Percentiles rank a stretch among this genome's conserved stretches.
These are phyloP conservation scores for Tolypocladium album DNA, from an alignment of 2,329 filamentous ascomycete genomes.

Conservation along the genomic window DNA sequence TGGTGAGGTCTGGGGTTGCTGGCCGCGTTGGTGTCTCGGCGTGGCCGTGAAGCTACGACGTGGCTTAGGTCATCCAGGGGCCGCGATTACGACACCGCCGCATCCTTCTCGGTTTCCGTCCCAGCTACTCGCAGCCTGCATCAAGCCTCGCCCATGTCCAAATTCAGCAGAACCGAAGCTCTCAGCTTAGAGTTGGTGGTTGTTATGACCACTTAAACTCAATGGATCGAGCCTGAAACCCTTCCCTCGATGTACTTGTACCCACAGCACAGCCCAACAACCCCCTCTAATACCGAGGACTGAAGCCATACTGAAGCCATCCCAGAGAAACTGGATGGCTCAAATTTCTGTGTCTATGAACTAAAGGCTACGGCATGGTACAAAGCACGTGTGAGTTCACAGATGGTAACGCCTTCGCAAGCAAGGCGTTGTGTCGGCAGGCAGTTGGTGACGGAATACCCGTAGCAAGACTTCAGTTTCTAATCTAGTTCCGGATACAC, in stretches of 20 bases:
- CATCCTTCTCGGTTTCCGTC: not conserved
- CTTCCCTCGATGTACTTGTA: too few species aligned
- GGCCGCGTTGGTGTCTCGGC: not conserved
- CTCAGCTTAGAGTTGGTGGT: too few species aligned
- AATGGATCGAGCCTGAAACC: too few species aligned
- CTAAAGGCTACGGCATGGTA: not conserved
- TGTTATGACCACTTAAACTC: too few species aligned
- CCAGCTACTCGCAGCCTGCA: too few species aligned
- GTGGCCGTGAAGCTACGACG: not conserved
- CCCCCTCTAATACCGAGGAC: too few species aligned
- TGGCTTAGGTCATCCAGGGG: constrained; percentile 15
- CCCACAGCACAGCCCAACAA: too few species aligned
- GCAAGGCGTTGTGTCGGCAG: too few species aligned
- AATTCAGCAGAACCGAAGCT: too few species aligned
- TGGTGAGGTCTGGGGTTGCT: not conserved
- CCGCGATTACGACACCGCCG: not conserved
- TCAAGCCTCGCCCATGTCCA: too few species aligned
- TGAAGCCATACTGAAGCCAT: not conserved
- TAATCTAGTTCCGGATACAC: constrained; percentile 10
- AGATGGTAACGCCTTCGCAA: too few species aligned
- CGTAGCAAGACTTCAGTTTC: not conserved
- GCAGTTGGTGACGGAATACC: not conserved
- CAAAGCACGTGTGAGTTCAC: not conserved
- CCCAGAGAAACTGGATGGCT: not conserved
- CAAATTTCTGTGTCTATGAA: not conserved